Conservation (phyloP, 1,284 basidiomycete species). For the Sutorius eximius region DNA sequence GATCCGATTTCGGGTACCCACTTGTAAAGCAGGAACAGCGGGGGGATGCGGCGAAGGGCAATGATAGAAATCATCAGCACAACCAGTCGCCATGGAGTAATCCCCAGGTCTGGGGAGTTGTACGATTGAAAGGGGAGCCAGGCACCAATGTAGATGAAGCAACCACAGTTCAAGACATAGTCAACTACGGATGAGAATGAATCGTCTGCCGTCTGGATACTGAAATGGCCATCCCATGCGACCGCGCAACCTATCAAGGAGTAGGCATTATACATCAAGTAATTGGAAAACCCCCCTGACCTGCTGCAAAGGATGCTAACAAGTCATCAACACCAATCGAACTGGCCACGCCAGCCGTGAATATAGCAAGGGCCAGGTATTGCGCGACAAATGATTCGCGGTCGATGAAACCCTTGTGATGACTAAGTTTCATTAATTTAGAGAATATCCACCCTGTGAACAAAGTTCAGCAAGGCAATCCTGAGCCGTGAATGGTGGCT, state of each 20-base stretch:
- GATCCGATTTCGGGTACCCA: conserved; percentile 84
- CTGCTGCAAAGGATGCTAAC: conserved; percentile 90
- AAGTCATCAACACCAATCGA: conserved; percentile 85
- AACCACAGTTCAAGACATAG: conserved; percentile 78
- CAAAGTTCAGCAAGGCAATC: neutral
- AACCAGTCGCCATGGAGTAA: conserved; percentile 76
- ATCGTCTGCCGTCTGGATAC: conserved; percentile 79
- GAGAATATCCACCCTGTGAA: conserved; percentile 66
- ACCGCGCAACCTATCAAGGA: conserved; percentile 67
- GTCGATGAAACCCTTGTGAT: conserved; percentile 78
- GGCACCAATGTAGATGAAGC: conserved; percentile 90
- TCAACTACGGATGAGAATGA: conserved; percentile 91
- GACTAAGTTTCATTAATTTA: conserved; percentile 80
- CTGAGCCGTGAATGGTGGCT: neutral
- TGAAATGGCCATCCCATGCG: conserved; percentile 94
- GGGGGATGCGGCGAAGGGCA: conserved; percentile 73
- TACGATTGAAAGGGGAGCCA: conserved; percentile 81
- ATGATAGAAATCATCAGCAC: conserved; percentile 69
- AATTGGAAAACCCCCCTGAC: conserved; percentile 35
- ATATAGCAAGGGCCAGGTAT: conserved; percentile 81
- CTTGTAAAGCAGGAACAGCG: conserved; percentile 70
- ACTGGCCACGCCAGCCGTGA: conserved; percentile 77
- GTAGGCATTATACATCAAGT: neutral
- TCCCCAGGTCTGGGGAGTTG: conserved; percentile 58
- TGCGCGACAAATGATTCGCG: conserved; percentile 91